Evolutionary conservation across 768 basidiomycete species (phyloP), one percentile per base, ranked within the genome.

Genomic region (button mushroom (Agaricus bisporus)): DNA sequence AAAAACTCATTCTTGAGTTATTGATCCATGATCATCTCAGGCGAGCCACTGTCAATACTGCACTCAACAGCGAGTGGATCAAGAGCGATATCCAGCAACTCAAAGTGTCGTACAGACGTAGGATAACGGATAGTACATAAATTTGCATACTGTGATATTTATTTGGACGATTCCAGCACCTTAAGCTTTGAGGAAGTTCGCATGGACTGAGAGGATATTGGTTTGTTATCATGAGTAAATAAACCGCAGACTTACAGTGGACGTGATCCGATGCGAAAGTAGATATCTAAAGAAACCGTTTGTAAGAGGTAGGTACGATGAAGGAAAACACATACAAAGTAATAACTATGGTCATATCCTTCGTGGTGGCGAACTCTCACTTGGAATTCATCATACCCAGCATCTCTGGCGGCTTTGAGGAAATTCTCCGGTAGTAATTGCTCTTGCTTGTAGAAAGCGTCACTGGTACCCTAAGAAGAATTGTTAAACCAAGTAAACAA

Each of bases 371-470:
- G 76, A 18, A 97, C 88, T 41, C 81, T 73, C 6, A 98, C 89
- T 66, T 89, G 83, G 15, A 78, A 73, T 60, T 88, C 83, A 56
- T 83, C 81, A 60, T 87, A 80, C 4, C 89, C 88, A 5, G 82
- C 77, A 55, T 82, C 79, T 55, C 87, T 78, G 6, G 91, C 87
- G 0, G 88, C 90, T 60, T 82, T 79, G 54, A 88, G 67, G 65
- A 98, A 95, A 65, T 86, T 87, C 61, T 95, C 90, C 0, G 95
- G 97, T 49, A 91, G 79, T 12, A 99, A 80, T 66, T 98, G 95
- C 26, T 85, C 85, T 60, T 91, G 76, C 61, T 88, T 79, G 69
- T 88, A 86, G 65, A 93, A 97, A 48, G 86, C 75, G 68, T 97
- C 95, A 11, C 68, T 78, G 26, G 83, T 85, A 26, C 91, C 91